Conservation (phyloP, 176 grass and related monocot species). For the Musa beccarii region DNA sequence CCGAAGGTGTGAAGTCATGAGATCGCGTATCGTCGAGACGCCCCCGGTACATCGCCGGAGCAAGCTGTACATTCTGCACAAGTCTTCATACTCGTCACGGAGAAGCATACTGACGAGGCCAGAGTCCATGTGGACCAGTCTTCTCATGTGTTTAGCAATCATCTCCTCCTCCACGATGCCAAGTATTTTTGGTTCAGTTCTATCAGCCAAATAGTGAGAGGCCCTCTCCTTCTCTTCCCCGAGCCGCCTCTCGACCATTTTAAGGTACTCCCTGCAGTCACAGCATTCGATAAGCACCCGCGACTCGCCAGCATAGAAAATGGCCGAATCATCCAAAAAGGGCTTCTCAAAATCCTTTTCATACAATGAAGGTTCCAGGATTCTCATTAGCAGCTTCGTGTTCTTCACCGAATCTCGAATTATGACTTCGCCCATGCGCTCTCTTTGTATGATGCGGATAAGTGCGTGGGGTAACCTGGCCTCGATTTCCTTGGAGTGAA, state of each 20-base stretch:
- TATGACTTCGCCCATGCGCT: conserved; percentile 76
- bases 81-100: conserved; percentile 71
- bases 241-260: conserved; percentile 72
- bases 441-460: conserved; percentile 64
- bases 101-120: conserved; percentile 92
- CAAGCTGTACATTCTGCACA: conserved; percentile 73
- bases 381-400: conserved; percentile 70
- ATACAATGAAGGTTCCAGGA: conserved; percentile 68
- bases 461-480: conserved; percentile 54
- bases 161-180: conserved; percentile 90
- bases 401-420: conserved; percentile 72
- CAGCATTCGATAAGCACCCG: conserved; percentile 76
- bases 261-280: conserved; percentile 83
- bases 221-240: conserved; percentile 93
- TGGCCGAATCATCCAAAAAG: conserved; percentile 69
- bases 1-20: conserved; percentile 80
- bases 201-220: conserved; percentile 75
- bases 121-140: conserved; percentile 89
- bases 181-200: conserved; percentile 77
- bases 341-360: conserved; percentile 92
- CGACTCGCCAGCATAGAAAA: conserved; percentile 75
- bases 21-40: conserved; percentile 62
- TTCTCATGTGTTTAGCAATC: conserved; percentile 91
- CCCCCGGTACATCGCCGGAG: conserved; percentile 74
- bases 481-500: conserved; percentile 58